phyloP scores from a whole-genome alignment of 495 filamentous ascomycete genomes.

The Annulohypoxylon moriforme region DNA sequence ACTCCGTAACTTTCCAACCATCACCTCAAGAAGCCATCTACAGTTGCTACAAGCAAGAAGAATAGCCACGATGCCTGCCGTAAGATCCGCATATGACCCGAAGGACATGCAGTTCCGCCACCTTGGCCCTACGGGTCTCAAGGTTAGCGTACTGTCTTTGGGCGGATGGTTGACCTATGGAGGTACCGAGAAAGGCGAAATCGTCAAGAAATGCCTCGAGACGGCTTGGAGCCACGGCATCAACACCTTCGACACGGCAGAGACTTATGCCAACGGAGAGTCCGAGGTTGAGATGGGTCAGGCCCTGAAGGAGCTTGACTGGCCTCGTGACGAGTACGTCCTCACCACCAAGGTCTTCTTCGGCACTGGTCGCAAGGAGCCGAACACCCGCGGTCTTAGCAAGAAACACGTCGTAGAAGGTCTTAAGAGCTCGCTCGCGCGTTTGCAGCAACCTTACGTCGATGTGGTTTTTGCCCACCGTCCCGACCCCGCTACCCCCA shows the following conservation, averaged over 20 bases:
- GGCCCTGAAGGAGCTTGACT: slow-evolving; percentile 58
- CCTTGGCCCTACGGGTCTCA: slow-evolving; percentile 74
- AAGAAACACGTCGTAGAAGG: slow-evolving; percentile 63
- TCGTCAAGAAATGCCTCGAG: slow-evolving; percentile 57
- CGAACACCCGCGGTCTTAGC: slow-evolving; percentile 59
- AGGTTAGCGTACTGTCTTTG: slow-evolving; percentile 74
- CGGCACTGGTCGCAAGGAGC: slow-evolving; percentile 60
- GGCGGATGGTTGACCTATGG: slow-evolving; percentile 69
- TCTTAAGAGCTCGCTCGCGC: slow-evolving; percentile 57
- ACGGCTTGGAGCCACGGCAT: slow-evolving; percentile 67
- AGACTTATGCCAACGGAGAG: slow-evolving; percentile 61
- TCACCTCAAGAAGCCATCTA: slow-evolving; percentile 14
- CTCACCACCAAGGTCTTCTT: slow-evolving; percentile 58
- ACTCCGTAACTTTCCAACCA: slow-evolving; percentile 4
- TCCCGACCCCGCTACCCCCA: slow-evolving; percentile 57
- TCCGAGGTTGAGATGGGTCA: slow-evolving; percentile 66
- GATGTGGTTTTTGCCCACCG: slow-evolving; percentile 62
- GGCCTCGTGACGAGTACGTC: slow-evolving; percentile 62
- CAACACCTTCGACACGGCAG: slow-evolving; percentile 67
- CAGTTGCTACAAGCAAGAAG: slow-evolving; percentile 22
- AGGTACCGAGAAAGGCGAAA: slow-evolving; percentile 56
- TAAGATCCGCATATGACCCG: slow-evolving; percentile 58
- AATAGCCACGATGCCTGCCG: slow-evolving; percentile 45
- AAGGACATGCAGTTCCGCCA: slow-evolving; percentile 74
- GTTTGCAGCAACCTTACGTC: slow-evolving; percentile 59